A percentile compares a stretch with the other conserved stretches of the same genome.
phyloP scores from a whole-genome alignment of 2,329 filamentous ascomycete genomes.

The Penicillium brasilianum region DNA sequence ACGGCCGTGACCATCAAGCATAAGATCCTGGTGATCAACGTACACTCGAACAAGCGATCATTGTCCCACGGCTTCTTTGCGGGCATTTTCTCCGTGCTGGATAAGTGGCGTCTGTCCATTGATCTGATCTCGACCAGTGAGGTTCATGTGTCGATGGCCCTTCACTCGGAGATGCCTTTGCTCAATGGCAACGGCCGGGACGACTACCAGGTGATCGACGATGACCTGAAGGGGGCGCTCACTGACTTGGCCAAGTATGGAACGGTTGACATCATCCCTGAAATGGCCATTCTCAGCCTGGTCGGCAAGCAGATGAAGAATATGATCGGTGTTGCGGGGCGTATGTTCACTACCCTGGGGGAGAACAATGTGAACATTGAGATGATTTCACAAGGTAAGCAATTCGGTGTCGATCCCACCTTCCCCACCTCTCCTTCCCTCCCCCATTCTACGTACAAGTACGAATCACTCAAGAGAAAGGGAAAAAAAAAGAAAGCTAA shows the following conservation, averaged over 20 bases:
- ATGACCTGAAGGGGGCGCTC: constrained; percentile 68
- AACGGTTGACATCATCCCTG: constrained; percentile 83
- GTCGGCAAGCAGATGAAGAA: constrained; percentile 97
- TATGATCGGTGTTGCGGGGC: constrained; percentile 90
- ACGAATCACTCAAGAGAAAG: background rate
- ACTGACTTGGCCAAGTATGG: constrained; percentile 79
- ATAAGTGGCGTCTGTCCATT: constrained; percentile 84
- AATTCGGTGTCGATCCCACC: constrained; percentile 14
- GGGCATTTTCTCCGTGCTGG: constrained; percentile 87
- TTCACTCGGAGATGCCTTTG: constrained; percentile 75
- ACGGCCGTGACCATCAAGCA: constrained; percentile 97
- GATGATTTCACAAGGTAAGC: constrained; percentile 96
- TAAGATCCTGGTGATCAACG: constrained; percentile 94
- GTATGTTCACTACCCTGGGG: constrained; percentile 93
- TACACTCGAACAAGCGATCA: constrained; percentile 96
- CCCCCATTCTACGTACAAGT: background rate
- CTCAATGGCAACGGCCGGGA: constrained; percentile 54
- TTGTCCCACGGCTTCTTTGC: constrained; percentile 96
- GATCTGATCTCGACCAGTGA: constrained; percentile 96
- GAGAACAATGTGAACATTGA: constrained; percentile 96
- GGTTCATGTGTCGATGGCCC: constrained; percentile 96
- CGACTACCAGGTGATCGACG: constrained; percentile 61
- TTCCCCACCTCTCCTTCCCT: background rate
- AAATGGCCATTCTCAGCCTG: constrained; percentile 94
- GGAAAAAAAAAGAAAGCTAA: constrained; percentile 11